Evolutionary conservation across 2,329 filamentous ascomycete species (phyloP).

Genomic region (Elsinoe batatas): DNA sequence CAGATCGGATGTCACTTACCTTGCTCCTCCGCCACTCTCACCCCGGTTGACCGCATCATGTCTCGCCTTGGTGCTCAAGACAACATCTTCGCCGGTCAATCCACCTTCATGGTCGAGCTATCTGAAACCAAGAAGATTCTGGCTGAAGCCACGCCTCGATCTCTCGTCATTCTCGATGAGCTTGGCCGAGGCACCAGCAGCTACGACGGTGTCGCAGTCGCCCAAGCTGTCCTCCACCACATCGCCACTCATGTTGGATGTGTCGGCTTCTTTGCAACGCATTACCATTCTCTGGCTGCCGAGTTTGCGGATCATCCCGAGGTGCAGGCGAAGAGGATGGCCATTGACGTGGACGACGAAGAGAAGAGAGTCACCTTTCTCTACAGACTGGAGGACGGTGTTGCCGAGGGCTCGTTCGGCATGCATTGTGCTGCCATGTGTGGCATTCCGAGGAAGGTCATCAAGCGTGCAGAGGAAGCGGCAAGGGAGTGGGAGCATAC

Average conservation of each 20-base stretch:
- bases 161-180: conserved; percentile 92
- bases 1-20: conserved; percentile 93
- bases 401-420: conserved; percentile 92
- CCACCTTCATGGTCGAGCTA: conserved; percentile 95
- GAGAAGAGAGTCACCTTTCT: conserved; percentile 87
- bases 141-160: conserved; percentile 83
- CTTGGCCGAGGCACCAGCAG: conserved; percentile 88
- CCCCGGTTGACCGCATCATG: conserved; percentile 95
- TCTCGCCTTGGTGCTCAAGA: conserved; percentile 94
- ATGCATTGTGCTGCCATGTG: conserved; percentile 99
- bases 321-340: conserved; percentile 79
- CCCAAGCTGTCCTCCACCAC: conserved; percentile 94
- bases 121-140: conserved; percentile 98
- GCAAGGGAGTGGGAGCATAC: conserved; percentile 94
- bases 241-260: conserved; percentile 88
- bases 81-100: conserved; percentile 97
- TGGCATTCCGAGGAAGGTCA: conserved; percentile 73
- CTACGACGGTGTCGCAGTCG: conserved; percentile 93
- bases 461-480: conserved; percentile 77
- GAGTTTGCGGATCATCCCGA: conserved; percentile 89
- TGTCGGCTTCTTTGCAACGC: conserved; percentile 92
- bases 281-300: conserved; percentile 87
- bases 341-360: conserved; percentile 81
- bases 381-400: conserved; percentile 85
- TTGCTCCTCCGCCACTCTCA: conserved; percentile 69